Evolutionary conservation across 768 basidiomycete genomes (phyloP).

Genomic region (Xerocomus spinulosus): DNA sequence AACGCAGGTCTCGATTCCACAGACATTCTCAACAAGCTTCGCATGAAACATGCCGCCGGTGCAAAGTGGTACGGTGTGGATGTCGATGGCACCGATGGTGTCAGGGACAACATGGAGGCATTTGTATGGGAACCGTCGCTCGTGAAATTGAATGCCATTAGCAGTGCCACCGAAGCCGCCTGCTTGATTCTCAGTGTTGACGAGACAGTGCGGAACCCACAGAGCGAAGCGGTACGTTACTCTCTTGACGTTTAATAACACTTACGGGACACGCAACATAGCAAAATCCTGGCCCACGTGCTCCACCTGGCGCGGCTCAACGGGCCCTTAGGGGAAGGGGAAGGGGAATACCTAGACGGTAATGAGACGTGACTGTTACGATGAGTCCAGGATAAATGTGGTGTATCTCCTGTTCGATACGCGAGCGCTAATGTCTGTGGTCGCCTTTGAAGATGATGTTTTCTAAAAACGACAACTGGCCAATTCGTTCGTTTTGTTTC

Average conservation of each 20-base stretch:
- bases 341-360: constrained; percentile 75
- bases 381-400: constrained; percentile 19
- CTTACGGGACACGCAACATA: constrained; percentile 30
- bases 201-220: constrained; percentile 94
- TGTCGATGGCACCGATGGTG: constrained; percentile 83
- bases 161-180: constrained; percentile 93
- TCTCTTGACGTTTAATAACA: neutral
- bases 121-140: constrained; percentile 99
- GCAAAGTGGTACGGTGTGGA: constrained; percentile 93
- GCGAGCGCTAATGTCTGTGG: constrained; percentile 5
- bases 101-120: constrained; percentile 93
- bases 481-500: too few relatives aligned
- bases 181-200: constrained; percentile 95
- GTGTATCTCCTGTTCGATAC: constrained; percentile 20
- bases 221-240: constrained; percentile 78
- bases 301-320: constrained; percentile 88
- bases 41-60: constrained; percentile 90
- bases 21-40: constrained; percentile 93
- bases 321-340: constrained; percentile 84
- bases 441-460: neutral
- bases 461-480: too few relatives aligned
- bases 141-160: constrained; percentile 93
- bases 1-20: constrained; percentile 98
- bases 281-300: constrained; percentile 81
- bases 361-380: constrained; percentile 8